Percentiles rank a stretch among this genome's conserved stretches.
These are phyloP conservation scores for Atkinsonella texensis DNA, from an alignment of 2,329 filamentous ascomycete species.

Conservation along the genomic window DNA sequence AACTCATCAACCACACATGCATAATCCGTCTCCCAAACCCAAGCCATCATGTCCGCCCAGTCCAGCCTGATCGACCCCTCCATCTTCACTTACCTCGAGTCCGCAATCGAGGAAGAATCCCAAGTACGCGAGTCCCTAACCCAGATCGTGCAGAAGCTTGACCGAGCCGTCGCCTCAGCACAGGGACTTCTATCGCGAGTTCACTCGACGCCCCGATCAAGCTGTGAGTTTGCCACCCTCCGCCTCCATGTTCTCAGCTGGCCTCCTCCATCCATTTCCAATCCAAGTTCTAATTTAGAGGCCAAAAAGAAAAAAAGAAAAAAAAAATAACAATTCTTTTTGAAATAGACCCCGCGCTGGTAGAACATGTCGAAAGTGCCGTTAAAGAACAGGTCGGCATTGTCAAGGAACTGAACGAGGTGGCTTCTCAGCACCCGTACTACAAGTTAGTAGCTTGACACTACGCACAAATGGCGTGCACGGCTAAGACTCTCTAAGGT, in stretches of 20 bases:
- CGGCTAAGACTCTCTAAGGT: slow-evolving; percentile 26
- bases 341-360: slow-evolving; percentile 45
- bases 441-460: slow-evolving; percentile 57
- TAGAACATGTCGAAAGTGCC: slow-evolving; percentile 57
- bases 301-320: too few relatives aligned
- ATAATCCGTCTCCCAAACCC: not conserved
- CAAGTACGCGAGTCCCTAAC: slow-evolving; percentile 72
- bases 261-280: not conserved
- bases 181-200: slow-evolving; percentile 79
- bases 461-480: too few relatives aligned
- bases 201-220: slow-evolving; percentile 66
- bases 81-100: slow-evolving; percentile 80
- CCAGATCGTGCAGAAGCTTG: slow-evolving; percentile 68
- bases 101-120: slow-evolving; percentile 80
- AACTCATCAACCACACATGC: slow-evolving; percentile 4
- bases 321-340: not conserved
- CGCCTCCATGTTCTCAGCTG: too few relatives aligned
- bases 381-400: slow-evolving; percentile 63
- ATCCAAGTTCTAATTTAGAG: slow-evolving; percentile 5
- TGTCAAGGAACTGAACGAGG: slow-evolving; percentile 54
- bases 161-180: slow-evolving; percentile 69
- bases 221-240: slow-evolving; percentile 27
- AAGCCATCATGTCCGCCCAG: slow-evolving; percentile 19
- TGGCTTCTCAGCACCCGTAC: slow-evolving; percentile 81
- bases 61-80: slow-evolving; percentile 50